A percentile compares a stretch with the other conserved stretches of the same genome.
Evolutionary conservation across 169 alveolate genomes (phyloP).

Genomic region (Cryptosporidium ryanae): DNA sequence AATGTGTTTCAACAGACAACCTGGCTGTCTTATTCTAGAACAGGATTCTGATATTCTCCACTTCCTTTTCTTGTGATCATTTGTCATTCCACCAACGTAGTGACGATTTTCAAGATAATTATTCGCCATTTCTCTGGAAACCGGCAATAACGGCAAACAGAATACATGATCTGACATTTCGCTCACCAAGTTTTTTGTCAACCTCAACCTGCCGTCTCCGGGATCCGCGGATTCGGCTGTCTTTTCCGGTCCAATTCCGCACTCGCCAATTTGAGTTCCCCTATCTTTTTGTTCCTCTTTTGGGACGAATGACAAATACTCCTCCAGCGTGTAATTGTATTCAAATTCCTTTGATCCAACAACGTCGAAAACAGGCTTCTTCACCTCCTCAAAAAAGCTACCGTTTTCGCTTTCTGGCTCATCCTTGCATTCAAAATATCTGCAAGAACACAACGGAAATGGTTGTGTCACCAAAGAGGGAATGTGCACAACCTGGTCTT

Average conservation of each 20-base stretch:
- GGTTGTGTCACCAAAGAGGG: conserved; percentile 65
- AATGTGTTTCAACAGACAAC: conserved; percentile 50
- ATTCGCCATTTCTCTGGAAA: conserved; percentile 35
- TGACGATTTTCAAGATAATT: conserved; percentile 26
- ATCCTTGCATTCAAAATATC: conserved; percentile 31
- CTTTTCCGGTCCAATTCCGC: background rate
- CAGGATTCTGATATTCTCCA: conserved; percentile 67
- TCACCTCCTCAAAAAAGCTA: background rate
- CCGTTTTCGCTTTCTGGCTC: background rate
- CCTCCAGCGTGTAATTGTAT: conserved; percentile 37
- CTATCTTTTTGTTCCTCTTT: background rate
- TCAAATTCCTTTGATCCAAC: conserved; percentile 33
- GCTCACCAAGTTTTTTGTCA: conserved; percentile 16
- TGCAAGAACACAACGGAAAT: conserved; percentile 67
- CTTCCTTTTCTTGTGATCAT: conserved; percentile 13
- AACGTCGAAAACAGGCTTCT: conserved; percentile 39
- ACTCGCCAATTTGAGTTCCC: background rate
- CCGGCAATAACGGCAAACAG: conserved; percentile 32
- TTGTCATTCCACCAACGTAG: conserved; percentile 18
- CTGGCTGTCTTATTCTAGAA: conserved; percentile 67
- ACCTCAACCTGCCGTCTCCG: background rate
- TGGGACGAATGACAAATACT: conserved; percentile 29
- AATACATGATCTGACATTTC: conserved; percentile 18
- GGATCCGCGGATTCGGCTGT: background rate
- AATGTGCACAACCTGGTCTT: conserved; percentile 26